A percentile compares a stretch with the other conserved stretches of the same genome.
Conservation (phyloP, 495 filamentous ascomycete species). For the Copromyces sp. region DNA sequence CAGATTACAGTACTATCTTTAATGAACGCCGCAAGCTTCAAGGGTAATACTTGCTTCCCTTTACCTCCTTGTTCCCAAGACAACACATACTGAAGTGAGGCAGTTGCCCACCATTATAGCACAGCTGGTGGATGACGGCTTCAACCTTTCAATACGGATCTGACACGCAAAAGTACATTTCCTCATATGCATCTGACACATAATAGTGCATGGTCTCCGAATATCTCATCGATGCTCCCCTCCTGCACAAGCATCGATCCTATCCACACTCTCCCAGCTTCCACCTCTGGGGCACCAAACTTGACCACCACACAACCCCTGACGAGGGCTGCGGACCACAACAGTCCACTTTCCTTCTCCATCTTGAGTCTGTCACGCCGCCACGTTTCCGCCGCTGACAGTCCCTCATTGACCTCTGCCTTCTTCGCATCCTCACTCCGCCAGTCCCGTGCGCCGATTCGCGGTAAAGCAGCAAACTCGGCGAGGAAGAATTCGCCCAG, state of each 20-base stretch:
- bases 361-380: slow-evolving; percentile 31
- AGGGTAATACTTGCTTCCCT: not conserved
- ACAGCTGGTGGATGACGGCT: not conserved
- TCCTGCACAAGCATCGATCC: slow-evolving; percentile 41
- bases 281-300: slow-evolving; percentile 50
- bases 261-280: slow-evolving; percentile 41
- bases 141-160: not conserved
- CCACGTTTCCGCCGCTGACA: slow-evolving; percentile 33
- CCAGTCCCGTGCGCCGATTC: slow-evolving; percentile 79
- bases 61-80: not conserved
- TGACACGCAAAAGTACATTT: not conserved
- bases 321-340: slow-evolving; percentile 81
- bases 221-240: slow-evolving; percentile 35
- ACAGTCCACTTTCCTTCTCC: slow-evolving; percentile 48
- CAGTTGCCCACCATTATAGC: not conserved
- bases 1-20: not conserved
- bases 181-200: slow-evolving; percentile 31
- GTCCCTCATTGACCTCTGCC: slow-evolving; percentile 9
- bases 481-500: slow-evolving; percentile 61
- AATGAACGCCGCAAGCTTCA: not conserved
- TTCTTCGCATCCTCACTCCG: slow-evolving; percentile 39
- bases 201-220: slow-evolving; percentile 43
- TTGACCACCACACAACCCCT: slow-evolving; percentile 84
- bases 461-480: slow-evolving; percentile 64
- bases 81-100: not conserved